Base-by-base conservation (phyloP, 257 asterid genomes). In the Jaltomata sinuosa region DNA sequence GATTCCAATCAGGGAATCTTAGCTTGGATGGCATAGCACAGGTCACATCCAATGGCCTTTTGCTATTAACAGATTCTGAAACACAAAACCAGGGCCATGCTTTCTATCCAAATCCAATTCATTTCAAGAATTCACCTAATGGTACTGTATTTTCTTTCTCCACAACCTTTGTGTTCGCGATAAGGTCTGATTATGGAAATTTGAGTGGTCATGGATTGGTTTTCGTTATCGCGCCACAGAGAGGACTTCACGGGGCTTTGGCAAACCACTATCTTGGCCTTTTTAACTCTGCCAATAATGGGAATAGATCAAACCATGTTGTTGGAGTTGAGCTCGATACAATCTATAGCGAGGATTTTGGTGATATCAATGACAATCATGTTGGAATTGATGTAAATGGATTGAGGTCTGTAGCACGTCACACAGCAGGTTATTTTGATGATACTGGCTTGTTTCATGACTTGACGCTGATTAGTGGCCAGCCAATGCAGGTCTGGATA, bases 271-370 rank as follows among this genome's bases (percentile, higher is more conserved):
- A 88, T 85, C 87, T 94, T 52, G 97, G 97, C 38, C 87, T 90
- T n/a, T 89, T 94, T 72, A 91, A 92, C 19, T 86, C 79, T 1
- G 15, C 84, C 53, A 91, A 89, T 85, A 84, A 88, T 21, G 97
- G 95, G 1, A 83, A 86, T 32, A 1, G 0, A 0, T 86, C 89
- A 18, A 94, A 92, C 29, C 94, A 91, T 61, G 87, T 92, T 0
- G 69, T 92, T 15, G 95, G 94, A 0, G 89, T 94, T 18, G 98
- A 94, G 81, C 86, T 92, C n/a, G 97, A 94, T 47, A 91, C 97
- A 9, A 52, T 91, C 50, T 83, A 52, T 82, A 91, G 88, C 80
- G 0, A 18, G 0, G 95, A 90, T 40, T 89, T 91, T 16, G 31
- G 40, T 8, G 95, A 94, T 81, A 89, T 78, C 2, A 32, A 92